Base-by-base conservation (phyloP, 2,329 filamentous ascomycete genomes). In the Mollisia scopiformis region DNA sequence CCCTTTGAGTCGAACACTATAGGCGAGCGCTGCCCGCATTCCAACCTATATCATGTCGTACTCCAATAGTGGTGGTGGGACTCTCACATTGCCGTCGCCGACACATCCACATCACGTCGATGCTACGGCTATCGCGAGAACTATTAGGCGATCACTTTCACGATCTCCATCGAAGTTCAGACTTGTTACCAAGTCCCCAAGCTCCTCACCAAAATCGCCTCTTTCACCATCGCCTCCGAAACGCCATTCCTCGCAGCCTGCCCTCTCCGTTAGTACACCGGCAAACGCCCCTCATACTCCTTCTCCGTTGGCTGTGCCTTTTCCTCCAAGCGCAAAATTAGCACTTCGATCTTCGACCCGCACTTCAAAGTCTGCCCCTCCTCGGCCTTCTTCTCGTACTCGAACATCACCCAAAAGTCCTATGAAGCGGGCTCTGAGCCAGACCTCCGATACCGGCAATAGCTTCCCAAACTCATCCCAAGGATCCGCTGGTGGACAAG, bases 91-190 rank as follows among this genome's bases (percentile, higher is more conserved):
- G 70, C 88, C 92, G 66, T 97, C 93, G 64, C 93, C 94, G 61
- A 94, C 91, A 51, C 88, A 91, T 71, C 86, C 87, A 63, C 91
- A 92, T 75, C 89, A 91, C 76, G 89, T 94, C 70, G 91, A 96
- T 79, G 87, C 92, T 66, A 89, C 90, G 63, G 88, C 91, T 54
- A 89, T 91, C 61, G 90, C 97, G 65, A 86, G 92, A 72, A 91
- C 92, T 71, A 82, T 97, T 61, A 86, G 93, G 66, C 90, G 92
- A 69, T 97, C 94, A 27, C 82, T 97, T 65, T 97, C 93, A 59
- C 86, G 93, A 70, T 97, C 94, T n/a, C 94, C 94, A 11, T 97
- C 94, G 31, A 96, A 95, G 75, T 94, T 95, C 74, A 83, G 85
- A 59, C 79, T 96, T 56, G 79, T 85, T 68, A 80, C 78, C 13